Percentiles rank a stretch among this genome's conserved stretches.
Evolutionary conservation across 805 yeast genomes (phyloP).

Genomic region (Lipomyces sp.): DNA sequence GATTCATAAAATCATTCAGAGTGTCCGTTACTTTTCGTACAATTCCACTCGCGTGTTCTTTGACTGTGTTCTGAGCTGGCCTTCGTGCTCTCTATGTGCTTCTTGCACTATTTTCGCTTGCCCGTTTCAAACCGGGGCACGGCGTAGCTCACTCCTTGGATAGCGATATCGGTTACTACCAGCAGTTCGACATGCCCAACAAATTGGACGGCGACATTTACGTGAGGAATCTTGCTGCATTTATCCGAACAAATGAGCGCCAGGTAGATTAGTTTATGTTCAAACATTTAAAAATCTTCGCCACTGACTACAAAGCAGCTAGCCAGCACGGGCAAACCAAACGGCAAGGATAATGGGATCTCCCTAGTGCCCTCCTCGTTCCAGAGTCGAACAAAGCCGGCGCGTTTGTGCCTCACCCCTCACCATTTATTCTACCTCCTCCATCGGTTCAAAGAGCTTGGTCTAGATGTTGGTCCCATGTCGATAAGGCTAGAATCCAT

Average conservation of each 20-base stretch:
- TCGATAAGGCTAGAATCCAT: constrained; percentile 63
- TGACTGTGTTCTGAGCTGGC: not conserved
- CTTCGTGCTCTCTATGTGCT: constrained; percentile 4
- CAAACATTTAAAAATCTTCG: not conserved
- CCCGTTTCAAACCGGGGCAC: not conserved
- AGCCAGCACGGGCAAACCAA: constrained; percentile 17
- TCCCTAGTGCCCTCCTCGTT: constrained; percentile 22
- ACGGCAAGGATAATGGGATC: constrained; percentile 13
- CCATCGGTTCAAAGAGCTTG: constrained; percentile 59
- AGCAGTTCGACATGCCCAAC: constrained; percentile 29
- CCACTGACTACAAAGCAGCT: constrained; percentile 16
- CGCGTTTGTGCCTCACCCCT: constrained; percentile 59
- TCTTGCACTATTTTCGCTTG: not conserved
- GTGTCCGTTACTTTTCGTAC: not conserved
- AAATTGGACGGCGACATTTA: constrained; percentile 40
- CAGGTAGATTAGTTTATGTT: constrained; percentile 35
- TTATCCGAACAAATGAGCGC: constrained; percentile 41
- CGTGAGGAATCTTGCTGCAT: constrained; percentile 40
- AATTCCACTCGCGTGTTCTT: not conserved
- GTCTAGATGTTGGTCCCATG: constrained; percentile 63
- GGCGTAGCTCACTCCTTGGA: not conserved
- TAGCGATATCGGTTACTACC: not conserved
- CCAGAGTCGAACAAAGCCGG: constrained; percentile 11
- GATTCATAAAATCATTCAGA: no score
- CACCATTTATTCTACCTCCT: constrained; percentile 67